These are phyloP conservation scores for Pistacia integerrima DNA, from an alignment of 345 rosid species.

Conservation along the genomic window DNA sequence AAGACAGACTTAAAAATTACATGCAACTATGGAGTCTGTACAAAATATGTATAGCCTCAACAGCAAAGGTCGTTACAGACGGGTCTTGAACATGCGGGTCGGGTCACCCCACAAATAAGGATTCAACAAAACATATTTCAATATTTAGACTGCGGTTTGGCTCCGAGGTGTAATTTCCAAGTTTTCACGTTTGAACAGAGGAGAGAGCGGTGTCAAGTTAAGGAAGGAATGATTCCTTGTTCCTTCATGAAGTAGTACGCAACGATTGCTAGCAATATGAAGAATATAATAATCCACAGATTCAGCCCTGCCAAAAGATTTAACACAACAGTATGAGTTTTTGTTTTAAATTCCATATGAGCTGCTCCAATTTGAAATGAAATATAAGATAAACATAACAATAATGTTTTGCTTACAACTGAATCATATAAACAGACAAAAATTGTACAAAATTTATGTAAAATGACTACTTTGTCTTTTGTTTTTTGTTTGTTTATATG, in stretches of 20 bases:
- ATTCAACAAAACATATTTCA: not conserved
- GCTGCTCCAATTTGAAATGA: not conserved
- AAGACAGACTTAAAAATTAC: too few species aligned
- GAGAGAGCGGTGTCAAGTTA: not conserved
- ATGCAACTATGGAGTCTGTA: too few species aligned
- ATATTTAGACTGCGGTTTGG: not conserved
- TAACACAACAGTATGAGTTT: not conserved
- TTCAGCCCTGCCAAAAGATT: slow-evolving; percentile 36
- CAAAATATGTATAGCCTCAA: too few species aligned
- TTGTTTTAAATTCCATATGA: not conserved
- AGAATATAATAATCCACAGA: slow-evolving; percentile 39
- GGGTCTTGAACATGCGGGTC: too few species aligned
- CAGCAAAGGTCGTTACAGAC: too few species aligned
- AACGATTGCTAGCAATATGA: slow-evolving; percentile 42
- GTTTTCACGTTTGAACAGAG: not conserved
- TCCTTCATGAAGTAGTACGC: slow-evolving; percentile 35
- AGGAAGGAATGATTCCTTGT: slow-evolving; percentile 23
- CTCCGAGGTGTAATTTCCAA: not conserved
- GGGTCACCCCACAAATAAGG: not conserved
- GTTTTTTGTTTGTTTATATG: too few species aligned
- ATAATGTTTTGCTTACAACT: too few species aligned
- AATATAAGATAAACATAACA: not conserved
- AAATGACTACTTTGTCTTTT: too few species aligned
- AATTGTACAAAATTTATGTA: too few species aligned
- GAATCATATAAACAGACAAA: too few species aligned